Base-by-base conservation (phyloP, 495 filamentous ascomycete genomes). In the Pseudotulostoma volvatum region DNA sequence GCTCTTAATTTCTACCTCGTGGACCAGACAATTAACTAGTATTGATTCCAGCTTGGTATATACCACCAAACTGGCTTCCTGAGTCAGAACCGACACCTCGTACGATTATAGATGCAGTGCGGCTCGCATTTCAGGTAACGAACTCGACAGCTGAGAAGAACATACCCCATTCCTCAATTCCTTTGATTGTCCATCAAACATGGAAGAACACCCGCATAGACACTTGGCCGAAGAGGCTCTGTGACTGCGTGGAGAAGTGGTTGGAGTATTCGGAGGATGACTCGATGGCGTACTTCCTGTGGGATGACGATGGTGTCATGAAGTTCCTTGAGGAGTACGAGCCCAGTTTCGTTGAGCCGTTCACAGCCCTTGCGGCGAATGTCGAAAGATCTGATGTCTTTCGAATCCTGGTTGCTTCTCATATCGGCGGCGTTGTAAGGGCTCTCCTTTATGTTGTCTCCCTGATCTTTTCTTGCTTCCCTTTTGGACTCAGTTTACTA, bases 261-360 rank as follows among this genome's bases (percentile, higher is more conserved):
- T 25, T 49, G 16, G 23, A 34, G 21, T 35, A 33, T 11, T 38
- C 44, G 8, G 23, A 35, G 19, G 35, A 35, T 3, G 33, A 19
- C 2, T 23, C 40, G 17, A 46, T 49, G 44, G 46, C 46, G 4
- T 46, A 49, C 16, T 39, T 49, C 35, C 23, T 49, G 14, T 49
- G 46, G 46, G 18, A 39, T 14, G 46, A 49, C 18, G 39, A 49
- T 3, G 46, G 43, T 1, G 37, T 40, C 4, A 20, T 31, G 11
- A 11, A 40, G 20, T 43, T 49, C 31, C 25, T 49, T 17, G 15
- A 33, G 1, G 36, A 33, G 21, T 28, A 38, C 23, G 37, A 46
- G 20, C 44, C 36, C 15, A 31, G 33, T 8, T 38, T 49, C 3
- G 32, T 31, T 7, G 39, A 43, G 4, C 38, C 21, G 18, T 41